Evolutionary conservation across 2,329 filamentous ascomycete genomes (phyloP).

Genomic region (Colletotrichum orbiculare): DNA sequence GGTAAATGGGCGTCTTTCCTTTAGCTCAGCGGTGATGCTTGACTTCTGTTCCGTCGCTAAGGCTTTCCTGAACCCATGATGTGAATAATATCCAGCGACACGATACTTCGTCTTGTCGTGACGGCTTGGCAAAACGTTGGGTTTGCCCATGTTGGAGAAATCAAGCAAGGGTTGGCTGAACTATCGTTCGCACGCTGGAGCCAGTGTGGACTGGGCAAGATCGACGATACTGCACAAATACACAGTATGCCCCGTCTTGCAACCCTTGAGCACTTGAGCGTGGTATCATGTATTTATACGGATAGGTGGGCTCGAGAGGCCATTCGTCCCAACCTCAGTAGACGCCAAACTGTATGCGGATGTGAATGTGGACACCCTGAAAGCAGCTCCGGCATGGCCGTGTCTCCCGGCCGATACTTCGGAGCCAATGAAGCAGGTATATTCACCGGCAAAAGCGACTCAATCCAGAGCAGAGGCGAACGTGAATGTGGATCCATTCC

Average conservation of each 20-base stretch:
- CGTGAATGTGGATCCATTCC: neutral
- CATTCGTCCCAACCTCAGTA: too few relatives aligned
- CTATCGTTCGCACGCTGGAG: neutral
- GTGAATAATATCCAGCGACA: neutral
- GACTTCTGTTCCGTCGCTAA: neutral
- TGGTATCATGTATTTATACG: too few relatives aligned
- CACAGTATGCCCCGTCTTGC: neutral
- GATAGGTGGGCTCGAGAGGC: too few relatives aligned
- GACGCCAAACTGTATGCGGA: too few relatives aligned
- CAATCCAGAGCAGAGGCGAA: too few relatives aligned
- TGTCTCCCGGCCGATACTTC: neutral
- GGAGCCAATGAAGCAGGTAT: too few relatives aligned
- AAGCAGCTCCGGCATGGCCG: neutral
- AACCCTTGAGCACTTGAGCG: too few relatives aligned
- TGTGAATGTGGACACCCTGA: too few relatives aligned
- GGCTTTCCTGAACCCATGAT: too few relatives aligned
- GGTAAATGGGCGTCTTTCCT: neutral
- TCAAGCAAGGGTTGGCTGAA: neutral
- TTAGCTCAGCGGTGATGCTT: neutral
- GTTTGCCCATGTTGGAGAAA: constrained; percentile 1
- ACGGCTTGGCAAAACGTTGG: constrained; percentile 5
- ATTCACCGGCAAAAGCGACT: too few relatives aligned
- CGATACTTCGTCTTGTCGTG: neutral
- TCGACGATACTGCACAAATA: neutral
- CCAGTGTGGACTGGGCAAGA: constrained; percentile 5